A percentile compares a stretch with the other conserved stretches of the same genome.
phyloP scores from a whole-genome alignment of 1,284 basidiomycete species.

The Cryptococcus floricola region DNA sequence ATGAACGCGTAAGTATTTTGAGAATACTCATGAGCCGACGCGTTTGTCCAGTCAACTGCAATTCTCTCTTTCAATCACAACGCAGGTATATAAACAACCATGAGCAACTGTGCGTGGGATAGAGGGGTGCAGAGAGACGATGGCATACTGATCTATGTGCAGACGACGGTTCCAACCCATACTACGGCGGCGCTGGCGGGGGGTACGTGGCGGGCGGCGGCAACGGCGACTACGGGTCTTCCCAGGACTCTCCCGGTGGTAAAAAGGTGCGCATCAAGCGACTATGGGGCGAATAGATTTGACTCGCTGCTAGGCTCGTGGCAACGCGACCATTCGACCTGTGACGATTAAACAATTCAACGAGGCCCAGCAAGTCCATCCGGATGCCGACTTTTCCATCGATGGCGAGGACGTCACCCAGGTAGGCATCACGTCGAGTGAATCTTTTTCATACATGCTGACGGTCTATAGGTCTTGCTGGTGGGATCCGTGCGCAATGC shows the following conservation, averaged over 20 bases:
- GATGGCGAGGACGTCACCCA: conserved; percentile 78
- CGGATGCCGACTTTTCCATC: conserved; percentile 82
- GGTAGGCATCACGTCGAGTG: conserved; percentile 51
- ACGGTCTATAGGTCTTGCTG: conserved; percentile 54
- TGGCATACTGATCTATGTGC: neutral
- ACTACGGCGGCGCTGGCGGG: conserved; percentile 36
- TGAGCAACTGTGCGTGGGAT: conserved; percentile 30
- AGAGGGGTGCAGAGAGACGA: neutral
- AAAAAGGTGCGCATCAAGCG: conserved; percentile 18
- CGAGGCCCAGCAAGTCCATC: conserved; percentile 73
- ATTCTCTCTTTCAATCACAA: neutral
- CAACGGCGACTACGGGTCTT: conserved; percentile 39
- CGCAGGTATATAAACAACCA: conserved; percentile 2
- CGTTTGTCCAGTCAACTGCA: neutral
- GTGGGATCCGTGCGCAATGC: conserved; percentile 77
- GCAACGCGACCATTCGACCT: conserved; percentile 71
- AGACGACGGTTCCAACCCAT: conserved; percentile 42
- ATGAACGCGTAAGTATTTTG: neutral
- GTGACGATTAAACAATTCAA: conserved; percentile 78
- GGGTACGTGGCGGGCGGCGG: conserved; percentile 34
- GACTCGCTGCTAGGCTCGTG: conserved; percentile 7
- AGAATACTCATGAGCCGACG: neutral
- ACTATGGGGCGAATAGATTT: too few species aligned
- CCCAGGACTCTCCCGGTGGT: conserved; percentile 36
- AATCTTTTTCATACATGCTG: neutral